Evolutionary conservation across 768 basidiomycete species (phyloP), one percentile per base, ranked within the genome.

Genomic region (Sporobolomyces pararoseus): DNA sequence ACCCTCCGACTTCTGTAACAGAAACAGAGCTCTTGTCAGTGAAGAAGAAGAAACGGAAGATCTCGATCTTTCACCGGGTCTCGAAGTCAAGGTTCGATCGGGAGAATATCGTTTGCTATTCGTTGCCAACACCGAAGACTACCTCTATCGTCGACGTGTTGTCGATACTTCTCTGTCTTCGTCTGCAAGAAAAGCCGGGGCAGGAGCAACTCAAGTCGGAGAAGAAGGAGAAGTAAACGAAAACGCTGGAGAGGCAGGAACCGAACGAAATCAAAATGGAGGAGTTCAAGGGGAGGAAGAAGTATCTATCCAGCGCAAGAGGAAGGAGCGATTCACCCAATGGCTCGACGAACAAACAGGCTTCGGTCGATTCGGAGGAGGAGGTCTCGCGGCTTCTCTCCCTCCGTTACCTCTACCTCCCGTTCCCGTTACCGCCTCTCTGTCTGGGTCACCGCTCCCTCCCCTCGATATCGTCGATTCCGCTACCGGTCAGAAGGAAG

Each of bases 91-190:
- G 55, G 71, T 73, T 7, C 35, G 23, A 0, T 39, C 53, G 6
- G 75, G 77, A 7, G 76, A 69, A 44, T 81, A 79, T 73, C 72
- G 76, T 35, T 79, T 82, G 68, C 78, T 78, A 64, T 80, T 78
- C 64, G 79, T 79, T 10, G 64, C 68, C 21, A 64, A 63, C 10
- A 77, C 73, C n/a, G 76, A 75, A 60, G 73, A 74, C 42, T 66
- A 61, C 34, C 31, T 72, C 59, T 67, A 62, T 53, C 66, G 61
- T 10, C 34, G 67, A 27, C 51, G 39, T 42, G 10, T 32, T 32
- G 25, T 19, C 2, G 50, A 31, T 35, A 5, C 44, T 14, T 6
- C 50, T 4, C 2, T 13, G 4, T 19, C 37, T 17, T 37, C 27
- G 23, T 31, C 31, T 21, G 39, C 50, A 17, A 32, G 19, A 3